A percentile compares a stretch with the other conserved stretches of the same genome.
Conservation (phyloP, 108 stramenopile genomes). For the Stephanodiscus minutulus region DNA sequence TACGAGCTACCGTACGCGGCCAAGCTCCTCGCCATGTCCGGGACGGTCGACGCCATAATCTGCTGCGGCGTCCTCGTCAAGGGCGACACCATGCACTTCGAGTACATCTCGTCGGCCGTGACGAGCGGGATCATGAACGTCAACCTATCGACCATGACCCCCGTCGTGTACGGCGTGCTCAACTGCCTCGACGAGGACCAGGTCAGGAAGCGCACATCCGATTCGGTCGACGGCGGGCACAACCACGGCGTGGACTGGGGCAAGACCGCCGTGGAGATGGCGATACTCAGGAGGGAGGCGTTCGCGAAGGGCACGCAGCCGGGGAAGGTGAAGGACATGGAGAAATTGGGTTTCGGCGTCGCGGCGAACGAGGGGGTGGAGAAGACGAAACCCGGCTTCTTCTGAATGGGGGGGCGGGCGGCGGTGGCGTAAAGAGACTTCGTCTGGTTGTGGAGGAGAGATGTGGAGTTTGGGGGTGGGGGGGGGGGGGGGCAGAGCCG, state of each 20-base stretch:
- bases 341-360: conserved; percentile 61
- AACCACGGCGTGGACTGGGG: conserved; percentile 97
- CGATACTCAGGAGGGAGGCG: conserved; percentile 81
- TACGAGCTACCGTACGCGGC: conserved; percentile 97
- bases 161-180: conserved; percentile 92
- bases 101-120: conserved; percentile 96
- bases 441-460: background rate
- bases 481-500: background rate
- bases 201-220: conserved; percentile 76
- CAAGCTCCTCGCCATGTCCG: conserved; percentile 87
- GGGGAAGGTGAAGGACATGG: conserved; percentile 40
- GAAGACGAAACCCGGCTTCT: conserved; percentile 50
- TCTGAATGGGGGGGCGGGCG: too few species aligned
- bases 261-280: conserved; percentile 97
- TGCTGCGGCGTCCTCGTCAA: conserved; percentile 96
- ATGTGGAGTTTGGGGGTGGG: background rate
- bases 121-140: conserved; percentile 95
- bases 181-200: conserved; percentile 89
- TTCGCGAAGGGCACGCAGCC: conserved; percentile 41
- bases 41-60: conserved; percentile 96
- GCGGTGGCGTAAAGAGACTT: background rate
- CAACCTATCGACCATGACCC: conserved; percentile 76
- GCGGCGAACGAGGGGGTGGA: conserved; percentile 15
- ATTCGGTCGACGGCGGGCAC: conserved; percentile 64
- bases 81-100: conserved; percentile 98